phyloP scores from a whole-genome alignment of 176 grass and related monocot genomes.

The Musa acuminata region DNA sequence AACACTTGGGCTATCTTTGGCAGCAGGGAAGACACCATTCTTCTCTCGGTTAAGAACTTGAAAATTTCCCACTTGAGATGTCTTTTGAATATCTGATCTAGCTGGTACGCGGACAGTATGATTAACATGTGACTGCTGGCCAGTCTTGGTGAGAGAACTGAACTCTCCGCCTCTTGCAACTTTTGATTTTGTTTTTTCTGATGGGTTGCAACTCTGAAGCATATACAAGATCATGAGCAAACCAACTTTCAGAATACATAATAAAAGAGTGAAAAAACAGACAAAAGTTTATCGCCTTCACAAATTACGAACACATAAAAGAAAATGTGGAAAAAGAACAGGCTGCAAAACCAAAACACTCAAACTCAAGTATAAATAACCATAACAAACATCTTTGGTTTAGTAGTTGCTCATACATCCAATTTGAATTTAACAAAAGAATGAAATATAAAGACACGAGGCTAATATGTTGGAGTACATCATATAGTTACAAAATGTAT shows the following conservation, averaged over 20 bases:
- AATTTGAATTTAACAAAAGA: too few relatives aligned
- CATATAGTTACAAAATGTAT: too few relatives aligned
- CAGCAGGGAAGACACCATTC: constrained; percentile 19
- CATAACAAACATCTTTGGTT: too few relatives aligned
- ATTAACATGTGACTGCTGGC: constrained; percentile 21
- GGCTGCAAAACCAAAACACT: too few relatives aligned
- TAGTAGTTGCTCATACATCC: too few relatives aligned
- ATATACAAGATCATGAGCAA: neutral
- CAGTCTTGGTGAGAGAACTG: constrained; percentile 6
- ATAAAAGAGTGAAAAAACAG: neutral
- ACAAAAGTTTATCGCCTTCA: too few relatives aligned
- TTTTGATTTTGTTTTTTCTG: constrained; percentile 37
- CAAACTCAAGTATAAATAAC: too few relatives aligned
- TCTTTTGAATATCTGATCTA: constrained; percentile 29
- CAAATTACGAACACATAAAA: too few relatives aligned
- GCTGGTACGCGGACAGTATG: constrained; percentile 12
- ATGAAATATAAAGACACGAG: too few relatives aligned
- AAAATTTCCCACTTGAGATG: constrained; percentile 30
- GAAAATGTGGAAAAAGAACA: too few relatives aligned
- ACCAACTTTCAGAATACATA: neutral
- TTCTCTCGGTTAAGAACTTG: constrained; percentile 45
- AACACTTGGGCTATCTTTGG: constrained; percentile 14
- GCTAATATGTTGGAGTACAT: too few relatives aligned
- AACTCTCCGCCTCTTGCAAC: constrained; percentile 16
- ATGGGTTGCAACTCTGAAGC: constrained; percentile 27